phyloP scores from a whole-genome alignment of 805 yeast genomes.

The Yarrowia sp. region DNA sequence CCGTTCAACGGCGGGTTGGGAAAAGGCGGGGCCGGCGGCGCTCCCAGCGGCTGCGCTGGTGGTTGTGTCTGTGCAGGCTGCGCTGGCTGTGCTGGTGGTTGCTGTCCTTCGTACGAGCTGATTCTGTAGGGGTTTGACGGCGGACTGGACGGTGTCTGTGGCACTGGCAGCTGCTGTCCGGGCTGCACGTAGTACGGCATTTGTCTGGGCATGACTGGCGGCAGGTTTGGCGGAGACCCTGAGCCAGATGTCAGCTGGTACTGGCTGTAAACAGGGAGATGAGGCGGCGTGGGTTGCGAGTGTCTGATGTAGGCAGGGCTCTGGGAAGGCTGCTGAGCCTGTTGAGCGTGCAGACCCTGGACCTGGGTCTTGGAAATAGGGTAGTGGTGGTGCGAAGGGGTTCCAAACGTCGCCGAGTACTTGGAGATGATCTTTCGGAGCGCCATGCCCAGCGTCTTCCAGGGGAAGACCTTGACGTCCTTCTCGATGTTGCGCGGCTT shows the following conservation, averaged over 20 bases:
- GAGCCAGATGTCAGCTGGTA: conserved; percentile 16
- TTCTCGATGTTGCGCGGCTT: conserved; percentile 69
- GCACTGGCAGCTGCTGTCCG: neutral
- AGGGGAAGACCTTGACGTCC: conserved; percentile 63
- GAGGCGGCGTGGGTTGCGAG: conserved; percentile 24
- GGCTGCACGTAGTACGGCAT: conserved; percentile 25
- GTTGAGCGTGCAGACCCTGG: neutral
- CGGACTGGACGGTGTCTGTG: neutral
- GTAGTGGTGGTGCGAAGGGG: conserved; percentile 3
- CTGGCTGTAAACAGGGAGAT: conserved; percentile 13
- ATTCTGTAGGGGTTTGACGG: conserved; percentile 10
- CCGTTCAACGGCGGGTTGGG: conserved; percentile 6
- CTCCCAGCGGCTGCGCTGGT: no score
- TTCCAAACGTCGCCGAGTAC: conserved; percentile 42
- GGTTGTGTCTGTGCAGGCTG: no score
- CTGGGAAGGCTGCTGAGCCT: neutral
- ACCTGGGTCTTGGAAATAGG: conserved; percentile 24
- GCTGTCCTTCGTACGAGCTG: conserved; percentile 6
- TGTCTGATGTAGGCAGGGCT: neutral
- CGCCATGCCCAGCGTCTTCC: conserved; percentile 56
- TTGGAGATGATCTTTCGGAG: conserved; percentile 57
- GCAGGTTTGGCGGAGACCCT: neutral
- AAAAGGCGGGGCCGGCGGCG: neutral
- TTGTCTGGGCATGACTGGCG: conserved; percentile 22
- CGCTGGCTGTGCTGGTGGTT: no score